phyloP scores from a whole-genome alignment of 1,284 basidiomycete species.

The Lentinus polychrous region DNA sequence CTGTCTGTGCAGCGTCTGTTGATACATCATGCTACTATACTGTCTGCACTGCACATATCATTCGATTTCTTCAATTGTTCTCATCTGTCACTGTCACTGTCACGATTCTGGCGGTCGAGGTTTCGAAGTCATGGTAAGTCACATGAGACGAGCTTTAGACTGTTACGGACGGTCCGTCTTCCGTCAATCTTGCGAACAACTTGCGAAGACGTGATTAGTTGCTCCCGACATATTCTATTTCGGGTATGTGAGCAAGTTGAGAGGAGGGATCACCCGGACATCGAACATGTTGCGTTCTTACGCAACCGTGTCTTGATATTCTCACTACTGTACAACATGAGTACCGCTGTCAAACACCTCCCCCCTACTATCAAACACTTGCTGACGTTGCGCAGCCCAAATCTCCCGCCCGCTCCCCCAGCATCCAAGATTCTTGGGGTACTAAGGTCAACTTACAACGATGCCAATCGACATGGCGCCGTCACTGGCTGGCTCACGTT shows the following conservation, averaged over 20 bases:
- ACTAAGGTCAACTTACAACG: conserved; percentile 51
- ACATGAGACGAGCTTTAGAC: no score
- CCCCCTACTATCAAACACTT: conserved; percentile 62
- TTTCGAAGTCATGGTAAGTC: no score
- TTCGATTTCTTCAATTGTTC: background rate
- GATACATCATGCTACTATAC: background rate
- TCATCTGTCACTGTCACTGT: no score
- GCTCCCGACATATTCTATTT: no score
- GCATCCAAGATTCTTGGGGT: conserved; percentile 44
- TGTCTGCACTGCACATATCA: background rate
- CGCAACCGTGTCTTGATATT: background rate
- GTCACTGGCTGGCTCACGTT: conserved; percentile 82
- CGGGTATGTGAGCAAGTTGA: no score
- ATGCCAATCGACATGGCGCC: conserved; percentile 58
- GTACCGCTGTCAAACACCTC: conserved; percentile 19
- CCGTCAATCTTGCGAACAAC: no score
- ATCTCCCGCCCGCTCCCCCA: conserved; percentile 54
- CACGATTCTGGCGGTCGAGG: no score
- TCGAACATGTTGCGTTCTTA: no score
- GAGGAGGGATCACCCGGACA: no score
- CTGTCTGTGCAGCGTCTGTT: background rate
- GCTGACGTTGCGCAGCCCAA: conserved; percentile 61
- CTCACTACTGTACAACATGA: background rate
- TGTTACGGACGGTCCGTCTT: no score
- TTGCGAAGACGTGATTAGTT: no score